Base-by-base conservation (phyloP, 768 basidiomycete genomes). In the Pleurotus tuoliensis region DNA sequence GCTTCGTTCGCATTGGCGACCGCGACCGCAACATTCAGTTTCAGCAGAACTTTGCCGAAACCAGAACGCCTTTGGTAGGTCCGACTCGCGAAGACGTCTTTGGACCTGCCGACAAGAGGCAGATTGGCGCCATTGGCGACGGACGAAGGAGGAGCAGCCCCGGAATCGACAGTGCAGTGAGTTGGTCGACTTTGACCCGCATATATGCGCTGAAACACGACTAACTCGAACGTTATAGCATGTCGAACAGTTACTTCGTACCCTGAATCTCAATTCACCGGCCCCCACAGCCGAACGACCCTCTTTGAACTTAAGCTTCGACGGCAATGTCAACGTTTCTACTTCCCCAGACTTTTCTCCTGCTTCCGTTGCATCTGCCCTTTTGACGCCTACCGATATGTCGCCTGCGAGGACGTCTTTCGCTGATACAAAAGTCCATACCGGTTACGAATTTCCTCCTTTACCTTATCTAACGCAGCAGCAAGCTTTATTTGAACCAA, bases 221-320 rank as follows among this genome's bases (percentile, higher is more conserved):
- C 40, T 41, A 16, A 41, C 44, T 55, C 30, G 40, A 67, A 9
- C 55, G 63, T 59, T 59, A 24, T 61, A 90, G 88, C 86, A 90
- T 65, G 86, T 92, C 58, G 89, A 90, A 64, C 88, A 91, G 71
- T 79, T 92, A 45, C 75, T 92, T 55, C 85, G 90, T 40, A 84
- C 88, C 12, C 76, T 92, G 48, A 87, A 92, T 65, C 83, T 92
- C 62, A 86, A 85, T 65, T 92, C 90, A 27, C 90, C 90, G 12
- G 81, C 76, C 60, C 84, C 82, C 58, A 67, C 70, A 47, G 64
- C 71, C 44, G 78, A 78, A 11, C 68, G 74, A 60, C 76, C 81
- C 24, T 60, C 75, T 41, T 75, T 74, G 56, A 67, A 69, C 55
- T 62, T 83, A 57, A 77, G 68, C 49, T 66, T 77, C 57, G 78